Percentiles rank a stretch among this genome's conserved stretches.
These are phyloP conservation scores for Musa troglodytarum DNA, from an alignment of 176 grass and related monocot genomes.

Conservation along the genomic window DNA sequence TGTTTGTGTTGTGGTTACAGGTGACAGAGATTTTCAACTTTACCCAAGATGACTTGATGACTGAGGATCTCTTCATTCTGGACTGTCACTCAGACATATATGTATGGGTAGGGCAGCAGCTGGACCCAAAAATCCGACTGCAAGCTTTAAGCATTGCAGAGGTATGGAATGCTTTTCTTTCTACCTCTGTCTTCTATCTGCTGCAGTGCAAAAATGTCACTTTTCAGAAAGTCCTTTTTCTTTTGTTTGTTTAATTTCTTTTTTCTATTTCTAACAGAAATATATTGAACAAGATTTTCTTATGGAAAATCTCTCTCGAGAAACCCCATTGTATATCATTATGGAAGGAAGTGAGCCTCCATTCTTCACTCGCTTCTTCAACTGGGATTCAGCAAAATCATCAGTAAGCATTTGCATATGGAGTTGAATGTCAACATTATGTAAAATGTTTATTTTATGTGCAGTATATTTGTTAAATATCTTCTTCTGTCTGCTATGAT, in stretches of 20 bases:
- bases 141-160: conserved; percentile 91
- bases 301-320: conserved; percentile 70
- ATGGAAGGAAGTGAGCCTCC: conserved; percentile 85
- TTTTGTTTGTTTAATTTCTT: background rate
- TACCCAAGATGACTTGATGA: conserved; percentile 96
- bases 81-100: conserved; percentile 74
- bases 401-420: conserved; percentile 41
- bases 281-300: conserved; percentile 86
- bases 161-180: conserved; percentile 32
- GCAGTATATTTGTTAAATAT: background rate
- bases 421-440: background rate
- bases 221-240: background rate
- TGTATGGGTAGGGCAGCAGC: conserved; percentile 78
- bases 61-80: conserved; percentile 90
- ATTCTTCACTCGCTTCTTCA: conserved; percentile 94
- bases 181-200: background rate
- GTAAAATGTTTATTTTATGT: background rate
- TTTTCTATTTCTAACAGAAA: conserved; percentile 46
- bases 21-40: conserved; percentile 98
- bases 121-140: conserved; percentile 56
- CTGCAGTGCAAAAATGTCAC: background rate
- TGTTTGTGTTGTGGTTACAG: conserved; percentile 34
- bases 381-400: conserved; percentile 94
- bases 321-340: conserved; percentile 75
- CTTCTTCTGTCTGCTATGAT: too few species aligned